These are phyloP conservation scores for Rosellinia necatrix DNA, from an alignment of 2,329 filamentous ascomycete genomes.

Conservation along the genomic window DNA sequence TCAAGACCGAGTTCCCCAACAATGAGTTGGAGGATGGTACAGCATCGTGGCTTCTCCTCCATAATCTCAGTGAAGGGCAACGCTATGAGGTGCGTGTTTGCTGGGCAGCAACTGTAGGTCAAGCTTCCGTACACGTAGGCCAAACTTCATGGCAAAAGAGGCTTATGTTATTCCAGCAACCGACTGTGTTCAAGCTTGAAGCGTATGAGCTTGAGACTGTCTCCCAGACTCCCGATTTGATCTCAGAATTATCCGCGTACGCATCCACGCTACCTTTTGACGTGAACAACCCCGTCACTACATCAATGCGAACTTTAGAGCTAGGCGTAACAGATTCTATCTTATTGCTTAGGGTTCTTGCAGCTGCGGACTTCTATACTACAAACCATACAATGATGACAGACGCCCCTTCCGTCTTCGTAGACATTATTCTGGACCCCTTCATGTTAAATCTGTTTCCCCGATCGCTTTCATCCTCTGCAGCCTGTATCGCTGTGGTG, in stretches of 20 bases:
- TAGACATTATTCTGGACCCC: conserved; percentile 85
- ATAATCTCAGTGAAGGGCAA: conserved; percentile 68
- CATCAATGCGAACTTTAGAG: conserved; percentile 6
- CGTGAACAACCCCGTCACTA: conserved; percentile 19
- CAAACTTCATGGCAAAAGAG: conserved; percentile 20
- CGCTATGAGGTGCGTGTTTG: conserved; percentile 92
- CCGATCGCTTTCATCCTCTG: conserved; percentile 73
- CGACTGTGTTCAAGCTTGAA: conserved; percentile 75
- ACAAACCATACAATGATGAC: conserved; percentile 76
- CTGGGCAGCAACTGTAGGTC: conserved; percentile 87
- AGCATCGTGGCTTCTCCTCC: conserved; percentile 79
- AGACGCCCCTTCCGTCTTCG: conserved; percentile 71
- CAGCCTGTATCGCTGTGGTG: conserved; percentile 68
- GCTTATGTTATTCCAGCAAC: conserved; percentile 65
- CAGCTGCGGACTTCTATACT: conserved; percentile 85
- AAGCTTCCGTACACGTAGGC: conserved; percentile 16
- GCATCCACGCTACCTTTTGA: conserved; percentile 54
- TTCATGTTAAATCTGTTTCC: conserved; percentile 82
- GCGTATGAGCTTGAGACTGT: conserved; percentile 66
- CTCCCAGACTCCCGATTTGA: conserved; percentile 64
- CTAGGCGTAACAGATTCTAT: conserved; percentile 50
- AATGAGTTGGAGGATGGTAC: conserved; percentile 57
- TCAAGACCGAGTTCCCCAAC: conserved; percentile 72
- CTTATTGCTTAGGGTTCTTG: conserved; percentile 73
- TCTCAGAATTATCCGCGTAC: conserved; percentile 68